Base-by-base conservation (phyloP, 495 filamentous ascomycete species). In the Penicillium bovifimosum region DNA sequence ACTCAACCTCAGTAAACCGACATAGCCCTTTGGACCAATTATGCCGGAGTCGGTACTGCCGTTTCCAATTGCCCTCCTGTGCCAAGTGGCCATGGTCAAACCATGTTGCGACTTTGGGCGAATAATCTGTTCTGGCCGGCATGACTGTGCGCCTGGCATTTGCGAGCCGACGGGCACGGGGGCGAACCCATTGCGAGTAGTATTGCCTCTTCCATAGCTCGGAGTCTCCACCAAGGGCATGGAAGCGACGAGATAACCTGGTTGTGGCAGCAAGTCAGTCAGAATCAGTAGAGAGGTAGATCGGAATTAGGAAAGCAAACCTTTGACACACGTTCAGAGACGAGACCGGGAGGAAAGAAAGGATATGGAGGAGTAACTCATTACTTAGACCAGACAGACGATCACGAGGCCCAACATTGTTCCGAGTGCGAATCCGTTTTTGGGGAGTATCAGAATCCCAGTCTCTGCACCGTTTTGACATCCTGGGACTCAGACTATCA, bases 151-250 rank as follows among this genome's bases (percentile, higher is more conserved):
- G 74, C 56, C 79, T 80, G 32, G 83, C 70, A 31, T 83, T 86
- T 7, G 88, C 87, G 45, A 96, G 82, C 39, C 87, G 82, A 50
- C 83, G 80, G 34, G 87, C 87, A 63, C 90, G 80, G 42, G 91
- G 92, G 43, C 86, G 80, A 9, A 98, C 91, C 70, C 96, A 98
- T 54, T 86, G 83, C 29, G 82, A 78, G 72, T 96, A 96, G 71
- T 95, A 98, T 29, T 87, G 76, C 8, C 79, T 77, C 70, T 92
- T 96, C 93, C 93, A 98, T 42, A 98, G 71, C 64, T 96, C 89
- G 9, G 86, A 85, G 69, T 98, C 93, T 53, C 77, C 78, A 14
- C 88, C 78, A 11, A 98, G 74, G n/a, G 69, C 71, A 58, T 85
- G 76, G 60, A 96, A 88, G 35, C 84, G 86, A 39, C 71, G 83